Base-by-base conservation (phyloP, 257 asterid genomes). In the Solanum dulcamara region DNA sequence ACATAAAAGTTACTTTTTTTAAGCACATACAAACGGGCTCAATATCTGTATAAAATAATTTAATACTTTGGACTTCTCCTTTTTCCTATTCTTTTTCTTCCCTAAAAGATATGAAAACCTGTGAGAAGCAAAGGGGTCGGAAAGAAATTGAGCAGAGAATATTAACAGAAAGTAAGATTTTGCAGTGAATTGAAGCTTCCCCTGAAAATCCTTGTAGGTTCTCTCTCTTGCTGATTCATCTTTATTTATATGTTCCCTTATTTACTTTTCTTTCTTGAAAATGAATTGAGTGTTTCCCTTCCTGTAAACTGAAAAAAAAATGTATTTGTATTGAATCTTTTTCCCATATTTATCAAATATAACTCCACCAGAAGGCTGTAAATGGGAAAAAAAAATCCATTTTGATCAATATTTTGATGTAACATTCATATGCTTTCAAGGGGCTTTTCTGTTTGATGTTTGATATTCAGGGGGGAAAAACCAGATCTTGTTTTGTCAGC, bases 401-500 rank as follows among this genome's bases (percentile, higher is more conserved):
- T 74, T 35, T 40, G 81, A 35, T 74, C 35, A 17, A 40, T 74
- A 74, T 71, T 22, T 37, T 7, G 18, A 18, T 22, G 18, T 5
- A 71, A 37, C 24, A 72, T 10, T 70, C 32, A 37, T 70, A 70
- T 35, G 32, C 28, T 20, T 20, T 37, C 30, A 37, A 35, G 80
- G 80, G 80, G 3, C 3, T 7, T 81, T 87, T 84, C 87, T 77
- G 17, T 51, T 84, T 59, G 42, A 44, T 67, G 84, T 33, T 46
- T 51, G 64, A 68, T 53, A 74, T 81, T 32, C 84, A 37, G 30
- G 98, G 95, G 94, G 90, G 1, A 70, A 71, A 71, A 38, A 35
- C 2, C 9, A 68, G 2, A 68, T 33, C 0, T 68, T 68, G 26
- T 4, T 33, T 33, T 68, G 77, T 68, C n/a, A 67, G 44, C 1